Base-by-base conservation (phyloP, 345 rosid genomes). In the Noccaea caerulescens region DNA sequence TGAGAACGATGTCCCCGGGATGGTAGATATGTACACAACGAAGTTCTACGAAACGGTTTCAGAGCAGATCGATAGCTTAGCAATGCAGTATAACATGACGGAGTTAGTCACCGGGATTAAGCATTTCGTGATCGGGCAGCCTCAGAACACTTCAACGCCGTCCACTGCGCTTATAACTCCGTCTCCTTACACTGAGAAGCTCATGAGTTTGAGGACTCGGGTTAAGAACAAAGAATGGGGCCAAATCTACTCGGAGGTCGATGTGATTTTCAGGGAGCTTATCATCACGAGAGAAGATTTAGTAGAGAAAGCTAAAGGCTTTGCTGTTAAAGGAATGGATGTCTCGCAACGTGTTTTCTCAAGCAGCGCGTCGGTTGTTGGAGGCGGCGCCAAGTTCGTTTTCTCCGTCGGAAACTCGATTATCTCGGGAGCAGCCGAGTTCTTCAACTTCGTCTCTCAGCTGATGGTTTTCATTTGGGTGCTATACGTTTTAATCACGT, bases 71-170 rank as follows among this genome's bases (percentile, higher is more conserved):
- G 98, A 92, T 76, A 87, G 82, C 49, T 83, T 87, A 70, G 96
- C 98, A 39, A 80, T 81, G 87, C 98, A 88, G 77, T 92, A 92
- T 66, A 91, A 94, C 50, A 69, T 94, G 88, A 94, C 98, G n/a
- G 99, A 94, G 23, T 61, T 91, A 61, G 98, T 89, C 43, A 87
- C 92, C 0, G 96, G 96, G 47, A 80, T 94, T 7, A 94, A 89
- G 87, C 91, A 94, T 78, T 94, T 94, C 8, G 80, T 92, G 63
- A 81, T 87, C 25, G 82, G 78, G 62, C 66, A 87, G 13, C 75
- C 89, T 2, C 58, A 72, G 25, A 76, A 58, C 75, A 63, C 75
- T 73, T 82, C 89, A 2, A 78, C 96, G 2, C 82, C 77, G 32
- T 84, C 89, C 12, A 77, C 88, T 0, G 82, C 85, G 34, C 73